Evolutionary conservation across 1,284 basidiomycete genomes (phyloP).

Genomic region (Peniophora sp.): DNA sequence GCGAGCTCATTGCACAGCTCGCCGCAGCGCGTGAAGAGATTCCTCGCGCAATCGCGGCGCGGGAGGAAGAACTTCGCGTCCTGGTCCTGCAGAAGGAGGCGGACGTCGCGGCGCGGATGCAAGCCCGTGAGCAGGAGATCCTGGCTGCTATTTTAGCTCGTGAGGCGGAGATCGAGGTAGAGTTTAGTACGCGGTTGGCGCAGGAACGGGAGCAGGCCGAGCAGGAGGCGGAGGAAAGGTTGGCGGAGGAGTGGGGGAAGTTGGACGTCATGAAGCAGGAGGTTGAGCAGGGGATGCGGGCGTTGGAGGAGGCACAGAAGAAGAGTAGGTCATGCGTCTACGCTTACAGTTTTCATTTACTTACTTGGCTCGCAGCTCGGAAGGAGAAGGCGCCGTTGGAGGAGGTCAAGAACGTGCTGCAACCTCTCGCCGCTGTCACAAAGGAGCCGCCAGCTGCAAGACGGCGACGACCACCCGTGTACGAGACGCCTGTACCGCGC

Average conservation of each 20-base stretch:
- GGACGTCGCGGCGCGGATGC: slow-evolving; percentile 64
- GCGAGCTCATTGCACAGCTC: slow-evolving; percentile 36
- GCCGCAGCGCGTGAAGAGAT: slow-evolving; percentile 30
- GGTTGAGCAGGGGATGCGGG: slow-evolving; percentile 36
- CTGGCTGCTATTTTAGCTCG: slow-evolving; percentile 40
- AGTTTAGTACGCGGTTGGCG: slow-evolving; percentile 52
- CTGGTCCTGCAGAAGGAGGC: slow-evolving; percentile 61
- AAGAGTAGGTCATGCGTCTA: slow-evolving; percentile 22
- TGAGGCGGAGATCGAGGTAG: slow-evolving; percentile 37
- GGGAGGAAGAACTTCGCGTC: slow-evolving; percentile 63
- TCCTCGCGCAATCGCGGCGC: slow-evolving; percentile 46
- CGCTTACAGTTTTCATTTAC: background rate
- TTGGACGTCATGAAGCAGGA: slow-evolving; percentile 36
- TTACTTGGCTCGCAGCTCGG: slow-evolving; percentile 20
- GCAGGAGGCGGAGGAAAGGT: slow-evolving; percentile 43
- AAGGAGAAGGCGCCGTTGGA: slow-evolving; percentile 58
- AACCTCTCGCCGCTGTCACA: slow-evolving; percentile 38
- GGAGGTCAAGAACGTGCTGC: slow-evolving; percentile 64
- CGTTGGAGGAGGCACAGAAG: slow-evolving; percentile 29
- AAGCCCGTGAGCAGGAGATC: slow-evolving; percentile 60
- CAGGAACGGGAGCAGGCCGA: slow-evolving; percentile 44
- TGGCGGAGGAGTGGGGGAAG: slow-evolving; percentile 39
- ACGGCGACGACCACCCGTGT: slow-evolving; percentile 13
- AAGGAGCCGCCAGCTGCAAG: slow-evolving; percentile 17
- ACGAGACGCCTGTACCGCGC: slow-evolving; percentile 34